Evolutionary conservation across 2,329 filamentous ascomycete genomes (phyloP).

Genomic region (Massarina eburnea): DNA sequence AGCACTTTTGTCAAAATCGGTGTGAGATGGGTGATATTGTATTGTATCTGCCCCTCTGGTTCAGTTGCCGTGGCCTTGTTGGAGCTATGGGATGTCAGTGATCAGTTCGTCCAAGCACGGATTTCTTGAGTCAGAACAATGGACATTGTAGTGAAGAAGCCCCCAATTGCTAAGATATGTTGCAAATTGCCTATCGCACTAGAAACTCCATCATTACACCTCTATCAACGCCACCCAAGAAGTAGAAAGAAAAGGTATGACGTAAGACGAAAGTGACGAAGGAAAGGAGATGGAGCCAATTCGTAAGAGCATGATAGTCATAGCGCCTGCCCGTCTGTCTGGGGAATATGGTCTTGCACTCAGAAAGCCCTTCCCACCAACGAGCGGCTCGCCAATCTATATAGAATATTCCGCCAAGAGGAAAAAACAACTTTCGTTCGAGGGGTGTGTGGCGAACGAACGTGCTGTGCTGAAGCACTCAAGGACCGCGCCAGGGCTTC

Average conservation of each 20-base stretch:
- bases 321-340: background rate
- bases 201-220: conserved; percentile 14
- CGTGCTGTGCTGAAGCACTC: too few relatives aligned
- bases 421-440: too few relatives aligned
- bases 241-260: background rate
- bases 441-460: too few relatives aligned
- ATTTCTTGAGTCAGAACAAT: background rate
- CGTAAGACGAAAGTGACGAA: background rate
- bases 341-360: background rate
- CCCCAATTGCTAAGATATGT: background rate
- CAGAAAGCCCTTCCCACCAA: background rate
- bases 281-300: background rate
- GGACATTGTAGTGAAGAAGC: background rate
- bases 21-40: background rate
- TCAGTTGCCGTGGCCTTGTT: too few relatives aligned
- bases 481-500: too few relatives aligned
- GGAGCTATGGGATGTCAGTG: background rate
- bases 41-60: too few relatives aligned
- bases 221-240: conserved; percentile 35
- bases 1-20: too few relatives aligned
- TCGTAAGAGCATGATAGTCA: background rate
- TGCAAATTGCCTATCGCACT: background rate
- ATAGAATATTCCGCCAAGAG: background rate
- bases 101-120: background rate
- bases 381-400: background rate